A percentile compares a stretch with the other conserved stretches of the same genome.
Conservation (phyloP, 768 basidiomycete genomes). For the Melanogaster broomeanus region DNA sequence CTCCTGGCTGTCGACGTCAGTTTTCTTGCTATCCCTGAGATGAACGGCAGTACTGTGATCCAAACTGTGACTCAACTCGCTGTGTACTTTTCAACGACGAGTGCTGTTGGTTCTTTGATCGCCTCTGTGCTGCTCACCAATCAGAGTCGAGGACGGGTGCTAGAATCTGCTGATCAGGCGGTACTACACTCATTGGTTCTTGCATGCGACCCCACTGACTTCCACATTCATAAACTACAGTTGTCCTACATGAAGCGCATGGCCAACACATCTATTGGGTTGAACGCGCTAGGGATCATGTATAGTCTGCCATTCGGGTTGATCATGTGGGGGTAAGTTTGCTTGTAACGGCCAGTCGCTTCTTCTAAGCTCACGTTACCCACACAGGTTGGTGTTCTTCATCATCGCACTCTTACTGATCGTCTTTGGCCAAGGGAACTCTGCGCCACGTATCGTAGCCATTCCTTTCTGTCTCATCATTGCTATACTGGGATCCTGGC, state of each 20-base stretch:
- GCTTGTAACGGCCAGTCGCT: too few species aligned
- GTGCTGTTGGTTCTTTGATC: conserved; percentile 1
- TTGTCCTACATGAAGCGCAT: neutral
- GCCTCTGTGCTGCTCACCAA: conserved; percentile 5
- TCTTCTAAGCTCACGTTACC: neutral
- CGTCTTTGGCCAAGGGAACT: neutral
- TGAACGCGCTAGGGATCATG: conserved; percentile 2
- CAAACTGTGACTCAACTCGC: neutral
- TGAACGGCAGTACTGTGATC: neutral
- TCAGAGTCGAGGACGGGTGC: conserved; percentile 33
- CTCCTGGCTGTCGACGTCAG: conserved; percentile 11
- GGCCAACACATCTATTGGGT: neutral
- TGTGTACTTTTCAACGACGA: conserved; percentile 4
- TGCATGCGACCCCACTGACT: neutral
- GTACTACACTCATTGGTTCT: neutral
- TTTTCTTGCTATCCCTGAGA: conserved; percentile 3
- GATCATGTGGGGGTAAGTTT: conserved; percentile 5
- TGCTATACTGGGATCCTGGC: neutral
- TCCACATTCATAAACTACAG: neutral
- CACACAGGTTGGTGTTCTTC: neutral
- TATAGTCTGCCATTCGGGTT: neutral
- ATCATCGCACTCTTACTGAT: neutral
- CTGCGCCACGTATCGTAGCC: neutral
- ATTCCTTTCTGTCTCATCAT: neutral
- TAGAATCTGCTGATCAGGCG: conserved; percentile 4